phyloP scores from a whole-genome alignment of 2,329 filamentous ascomycete genomes.

The Colletotrichum graminicola region DNA sequence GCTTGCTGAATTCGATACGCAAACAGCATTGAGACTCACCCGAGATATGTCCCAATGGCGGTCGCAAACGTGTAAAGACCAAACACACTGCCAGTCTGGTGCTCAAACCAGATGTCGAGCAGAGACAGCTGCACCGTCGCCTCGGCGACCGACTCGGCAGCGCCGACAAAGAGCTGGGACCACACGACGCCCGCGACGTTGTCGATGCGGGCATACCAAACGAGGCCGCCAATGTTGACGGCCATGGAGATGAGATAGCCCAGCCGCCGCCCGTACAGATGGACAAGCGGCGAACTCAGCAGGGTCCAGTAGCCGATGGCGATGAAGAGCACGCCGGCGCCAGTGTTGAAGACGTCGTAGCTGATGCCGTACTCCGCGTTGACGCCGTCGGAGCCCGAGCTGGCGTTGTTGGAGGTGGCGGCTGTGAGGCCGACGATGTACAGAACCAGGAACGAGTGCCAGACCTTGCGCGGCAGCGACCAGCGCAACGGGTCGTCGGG shows the following conservation, averaged over 20 bases:
- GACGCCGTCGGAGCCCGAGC: constrained; percentile 63
- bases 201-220: constrained; percentile 64
- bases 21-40: constrained; percentile 44
- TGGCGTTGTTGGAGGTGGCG: constrained; percentile 67
- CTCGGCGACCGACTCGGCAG: constrained; percentile 68
- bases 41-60: constrained; percentile 67
- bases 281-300: constrained; percentile 64
- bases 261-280: constrained; percentile 66
- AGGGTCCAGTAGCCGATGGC: constrained; percentile 69
- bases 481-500: constrained; percentile 67
- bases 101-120: constrained; percentile 69
- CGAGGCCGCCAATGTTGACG: constrained; percentile 62
- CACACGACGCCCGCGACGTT: constrained; percentile 62
- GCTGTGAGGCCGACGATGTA: constrained; percentile 68
- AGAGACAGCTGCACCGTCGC: constrained; percentile 69
- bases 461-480: constrained; percentile 59
- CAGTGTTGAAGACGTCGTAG: constrained; percentile 66
- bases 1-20: not conserved
- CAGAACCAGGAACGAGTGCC: constrained; percentile 64
- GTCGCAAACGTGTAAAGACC: constrained; percentile 68
- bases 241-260: constrained; percentile 66
- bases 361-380: constrained; percentile 63
- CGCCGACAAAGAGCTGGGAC: constrained; percentile 69
- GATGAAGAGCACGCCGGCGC: constrained; percentile 68
- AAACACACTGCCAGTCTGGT: constrained; percentile 66